Evolutionary conservation across 257 asterid species (phyloP).

Genomic region (Petunia axillaris): DNA sequence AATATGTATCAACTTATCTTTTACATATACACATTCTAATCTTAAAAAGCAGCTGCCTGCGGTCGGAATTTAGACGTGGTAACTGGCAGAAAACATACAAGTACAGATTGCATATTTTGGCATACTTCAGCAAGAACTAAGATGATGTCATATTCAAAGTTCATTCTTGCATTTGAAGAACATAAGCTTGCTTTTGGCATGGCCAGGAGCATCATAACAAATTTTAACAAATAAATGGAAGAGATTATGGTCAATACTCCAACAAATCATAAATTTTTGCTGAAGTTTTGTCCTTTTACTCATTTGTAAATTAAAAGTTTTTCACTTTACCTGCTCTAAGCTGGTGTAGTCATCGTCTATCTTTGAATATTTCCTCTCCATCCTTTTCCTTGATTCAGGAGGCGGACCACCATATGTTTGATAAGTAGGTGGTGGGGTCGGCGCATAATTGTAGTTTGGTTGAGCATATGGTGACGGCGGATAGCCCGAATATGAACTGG

Average conservation of each 20-base stretch:
- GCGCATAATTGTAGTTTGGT: slow-evolving; percentile 53
- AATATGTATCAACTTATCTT: background rate
- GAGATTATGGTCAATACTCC: background rate
- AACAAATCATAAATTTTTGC: background rate
- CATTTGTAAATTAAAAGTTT: background rate
- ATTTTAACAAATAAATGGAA: background rate
- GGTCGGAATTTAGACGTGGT: background rate
- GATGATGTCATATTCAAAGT: background rate
- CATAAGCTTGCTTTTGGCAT: background rate
- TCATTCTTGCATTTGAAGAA: background rate
- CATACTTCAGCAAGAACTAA: slow-evolving; percentile 15
- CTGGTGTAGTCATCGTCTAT: slow-evolving; percentile 81
- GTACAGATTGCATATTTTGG: background rate
- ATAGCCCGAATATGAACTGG: slow-evolving; percentile 64
- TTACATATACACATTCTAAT: background rate
- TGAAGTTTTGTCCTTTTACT: background rate
- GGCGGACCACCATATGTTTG: slow-evolving; percentile 59
- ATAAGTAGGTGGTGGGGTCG: slow-evolving; percentile 42
- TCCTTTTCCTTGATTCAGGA: slow-evolving; percentile 53
- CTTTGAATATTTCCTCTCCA: slow-evolving; percentile 83
- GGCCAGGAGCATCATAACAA: background rate
- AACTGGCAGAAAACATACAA: background rate
- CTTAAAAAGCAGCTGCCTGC: slow-evolving; percentile 12
- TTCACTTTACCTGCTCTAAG: slow-evolving; percentile 67
- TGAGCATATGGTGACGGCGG: slow-evolving; percentile 61